These are phyloP conservation scores for Delphinella strobiligena DNA, from an alignment of 2,329 filamentous ascomycete genomes.

Conservation along the genomic window DNA sequence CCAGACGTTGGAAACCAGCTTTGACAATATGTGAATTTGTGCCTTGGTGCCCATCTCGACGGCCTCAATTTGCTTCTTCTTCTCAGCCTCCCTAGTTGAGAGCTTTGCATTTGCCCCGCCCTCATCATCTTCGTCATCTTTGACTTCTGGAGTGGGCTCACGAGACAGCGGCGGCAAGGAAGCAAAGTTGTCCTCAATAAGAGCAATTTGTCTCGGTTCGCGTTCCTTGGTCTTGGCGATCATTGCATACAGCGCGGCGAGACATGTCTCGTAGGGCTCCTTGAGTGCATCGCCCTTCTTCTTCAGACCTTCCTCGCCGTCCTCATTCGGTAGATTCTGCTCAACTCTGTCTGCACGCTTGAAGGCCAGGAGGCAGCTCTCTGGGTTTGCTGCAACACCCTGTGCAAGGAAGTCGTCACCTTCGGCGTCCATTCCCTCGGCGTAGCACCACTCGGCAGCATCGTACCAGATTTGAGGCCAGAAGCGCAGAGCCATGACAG, in stretches of 20 bases:
- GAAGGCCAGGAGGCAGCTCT: constrained; percentile 81
- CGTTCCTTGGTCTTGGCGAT: constrained; percentile 58
- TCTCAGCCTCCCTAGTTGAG: constrained; percentile 37
- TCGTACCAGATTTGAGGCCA: constrained; percentile 96
- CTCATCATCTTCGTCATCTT: constrained; percentile 44
- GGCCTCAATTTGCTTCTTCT: constrained; percentile 43
- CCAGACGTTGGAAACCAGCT: constrained; percentile 86
- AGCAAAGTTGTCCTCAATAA: constrained; percentile 43
- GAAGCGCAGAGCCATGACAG: constrained; percentile 84
- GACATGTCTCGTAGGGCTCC: constrained; percentile 69
- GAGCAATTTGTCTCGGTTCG: constrained; percentile 49
- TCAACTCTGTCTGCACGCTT: constrained; percentile 85
- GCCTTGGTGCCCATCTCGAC: constrained; percentile 55
- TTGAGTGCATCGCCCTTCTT: constrained; percentile 61
- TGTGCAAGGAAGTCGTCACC: constrained; percentile 70
- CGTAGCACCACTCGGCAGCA: constrained; percentile 82
- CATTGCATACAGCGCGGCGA: constrained; percentile 80
- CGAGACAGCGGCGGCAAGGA: constrained; percentile 22
- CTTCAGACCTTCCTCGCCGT: constrained; percentile 56
- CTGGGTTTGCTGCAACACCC: constrained; percentile 80
- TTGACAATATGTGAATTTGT: constrained; percentile 65
- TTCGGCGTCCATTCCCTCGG: constrained; percentile 58
- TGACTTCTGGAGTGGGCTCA: constrained; percentile 28
- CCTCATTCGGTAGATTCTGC: constrained; percentile 54
- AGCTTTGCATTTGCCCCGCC: constrained; percentile 14